phyloP scores from a whole-genome alignment of 192 early-diverging fungal species.

The Umbelopsis ramanniana region DNA sequence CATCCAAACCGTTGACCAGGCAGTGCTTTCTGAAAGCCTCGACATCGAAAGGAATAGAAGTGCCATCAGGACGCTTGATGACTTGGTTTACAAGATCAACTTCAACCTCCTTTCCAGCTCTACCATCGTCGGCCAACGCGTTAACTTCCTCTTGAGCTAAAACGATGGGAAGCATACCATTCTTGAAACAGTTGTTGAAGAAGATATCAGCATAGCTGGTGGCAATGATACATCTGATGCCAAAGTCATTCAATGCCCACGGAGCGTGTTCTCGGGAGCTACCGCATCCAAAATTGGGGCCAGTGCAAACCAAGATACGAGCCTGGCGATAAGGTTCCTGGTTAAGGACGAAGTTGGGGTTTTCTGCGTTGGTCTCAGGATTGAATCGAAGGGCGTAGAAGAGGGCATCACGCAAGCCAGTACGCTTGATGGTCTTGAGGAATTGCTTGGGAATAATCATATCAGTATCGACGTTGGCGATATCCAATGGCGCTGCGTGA shows the following conservation, averaged over 20 bases:
- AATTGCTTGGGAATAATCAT: conserved; percentile 81
- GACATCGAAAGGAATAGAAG: conserved; percentile 58
- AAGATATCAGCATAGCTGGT: conserved; percentile 76
- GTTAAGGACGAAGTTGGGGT: conserved; percentile 68
- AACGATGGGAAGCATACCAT: conserved; percentile 68
- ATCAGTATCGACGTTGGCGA: conserved; percentile 73
- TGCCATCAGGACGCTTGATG: conserved; percentile 46
- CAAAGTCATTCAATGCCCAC: conserved; percentile 75
- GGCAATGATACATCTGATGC: conserved; percentile 71
- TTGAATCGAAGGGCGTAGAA: conserved; percentile 67
- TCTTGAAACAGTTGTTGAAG: conserved; percentile 77
- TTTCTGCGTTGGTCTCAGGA: conserved; percentile 47
- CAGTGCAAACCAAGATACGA: conserved; percentile 58
- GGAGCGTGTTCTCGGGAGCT: conserved; percentile 73
- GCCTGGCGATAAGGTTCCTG: conserved; percentile 52
- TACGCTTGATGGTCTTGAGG: conserved; percentile 75
- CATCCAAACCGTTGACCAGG: conserved; percentile 72
- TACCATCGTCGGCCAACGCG: conserved; percentile 50
- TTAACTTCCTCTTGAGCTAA: conserved; percentile 41
- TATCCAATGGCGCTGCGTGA: conserved; percentile 59
- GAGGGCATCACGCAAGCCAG: conserved; percentile 63
- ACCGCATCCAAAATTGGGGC: conserved; percentile 74
- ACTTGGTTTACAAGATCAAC: conserved; percentile 61
- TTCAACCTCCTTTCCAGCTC: conserved; percentile 48
- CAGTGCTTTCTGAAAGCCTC: conserved; percentile 64